A percentile compares a stretch with the other conserved stretches of the same genome.
Conservation (phyloP, 805 yeast species). For the Barnettozyma pratensis region DNA sequence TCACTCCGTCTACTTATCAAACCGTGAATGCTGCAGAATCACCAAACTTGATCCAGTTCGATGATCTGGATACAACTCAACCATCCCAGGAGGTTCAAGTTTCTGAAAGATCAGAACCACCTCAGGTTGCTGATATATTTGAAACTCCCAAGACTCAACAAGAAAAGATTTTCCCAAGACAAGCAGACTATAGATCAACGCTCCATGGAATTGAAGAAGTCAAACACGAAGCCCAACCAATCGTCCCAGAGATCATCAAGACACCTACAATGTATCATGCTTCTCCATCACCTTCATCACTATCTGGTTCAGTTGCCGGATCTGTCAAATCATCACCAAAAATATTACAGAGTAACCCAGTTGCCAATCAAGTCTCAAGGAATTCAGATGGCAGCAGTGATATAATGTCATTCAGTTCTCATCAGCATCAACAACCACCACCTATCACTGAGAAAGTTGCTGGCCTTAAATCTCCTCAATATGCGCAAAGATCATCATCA, state of each 20-base stretch:
- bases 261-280: conserved; percentile 4
- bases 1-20: not conserved
- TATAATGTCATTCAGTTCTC: not conserved
- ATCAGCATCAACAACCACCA: not conserved
- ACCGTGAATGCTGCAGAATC: conserved; percentile 9
- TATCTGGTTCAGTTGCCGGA: not conserved
- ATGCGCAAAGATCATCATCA: conserved; percentile 20
- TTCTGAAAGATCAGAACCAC: not conserved
- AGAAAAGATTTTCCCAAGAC: conserved; percentile 11
- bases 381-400: conserved; percentile 1
- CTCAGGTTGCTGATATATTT: conserved; percentile 18
- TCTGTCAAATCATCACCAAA: conserved; percentile 1
- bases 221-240: not conserved
- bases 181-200: conserved; percentile 18
- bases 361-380: not conserved
- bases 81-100: not conserved
- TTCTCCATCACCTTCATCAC: not conserved
- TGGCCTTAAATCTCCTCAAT: conserved; percentile 10
- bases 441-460: conserved; percentile 10
- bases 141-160: conserved; percentile 23
- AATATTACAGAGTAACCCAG: not conserved
- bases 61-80: conserved; percentile 18
- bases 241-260: conserved; percentile 8
- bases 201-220: conserved; percentile 2
- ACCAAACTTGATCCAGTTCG: conserved; percentile 34